phyloP scores from a whole-genome alignment of 208 protist species.

The Leishmania guyanensis region DNA sequence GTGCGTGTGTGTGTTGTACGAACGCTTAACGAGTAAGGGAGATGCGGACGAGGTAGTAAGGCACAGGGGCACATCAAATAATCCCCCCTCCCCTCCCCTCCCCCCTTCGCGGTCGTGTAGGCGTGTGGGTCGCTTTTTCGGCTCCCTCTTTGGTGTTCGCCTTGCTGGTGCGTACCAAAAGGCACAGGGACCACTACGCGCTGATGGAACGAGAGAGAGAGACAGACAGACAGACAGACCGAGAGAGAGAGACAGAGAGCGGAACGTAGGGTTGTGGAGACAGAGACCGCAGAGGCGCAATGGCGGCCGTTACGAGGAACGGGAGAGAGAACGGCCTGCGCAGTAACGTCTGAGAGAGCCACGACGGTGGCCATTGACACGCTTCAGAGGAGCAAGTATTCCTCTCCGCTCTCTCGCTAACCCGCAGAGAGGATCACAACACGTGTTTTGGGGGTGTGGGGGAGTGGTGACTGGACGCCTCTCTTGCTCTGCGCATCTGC shows the following conservation, averaged over 20 bases:
- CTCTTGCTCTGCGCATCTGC: background rate
- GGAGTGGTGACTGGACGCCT: background rate
- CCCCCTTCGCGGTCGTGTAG: no score
- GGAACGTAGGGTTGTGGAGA: no score
- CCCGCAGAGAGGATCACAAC: background rate
- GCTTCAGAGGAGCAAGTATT: background rate
- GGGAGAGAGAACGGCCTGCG: background rate
- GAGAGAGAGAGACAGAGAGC: no score
- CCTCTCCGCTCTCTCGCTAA: background rate
- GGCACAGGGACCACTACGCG: no score
- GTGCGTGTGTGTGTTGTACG: background rate
- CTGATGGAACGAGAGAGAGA: no score
- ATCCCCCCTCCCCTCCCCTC: no score
- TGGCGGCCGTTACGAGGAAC: no score
- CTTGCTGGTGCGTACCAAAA: no score
- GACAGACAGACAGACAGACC: no score
- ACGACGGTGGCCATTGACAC: background rate
- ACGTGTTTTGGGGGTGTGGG: background rate
- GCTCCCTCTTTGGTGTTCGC: no score
- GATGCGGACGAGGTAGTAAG: background rate
- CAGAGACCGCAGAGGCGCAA: no score
- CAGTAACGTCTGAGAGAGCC: background rate
- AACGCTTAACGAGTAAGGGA: background rate
- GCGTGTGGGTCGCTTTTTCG: no score
- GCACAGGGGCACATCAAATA: background rate